Evolutionary conservation across 176 grass and related monocot genomes (phyloP).

Genomic region (Tillandsia leiboldiana): DNA sequence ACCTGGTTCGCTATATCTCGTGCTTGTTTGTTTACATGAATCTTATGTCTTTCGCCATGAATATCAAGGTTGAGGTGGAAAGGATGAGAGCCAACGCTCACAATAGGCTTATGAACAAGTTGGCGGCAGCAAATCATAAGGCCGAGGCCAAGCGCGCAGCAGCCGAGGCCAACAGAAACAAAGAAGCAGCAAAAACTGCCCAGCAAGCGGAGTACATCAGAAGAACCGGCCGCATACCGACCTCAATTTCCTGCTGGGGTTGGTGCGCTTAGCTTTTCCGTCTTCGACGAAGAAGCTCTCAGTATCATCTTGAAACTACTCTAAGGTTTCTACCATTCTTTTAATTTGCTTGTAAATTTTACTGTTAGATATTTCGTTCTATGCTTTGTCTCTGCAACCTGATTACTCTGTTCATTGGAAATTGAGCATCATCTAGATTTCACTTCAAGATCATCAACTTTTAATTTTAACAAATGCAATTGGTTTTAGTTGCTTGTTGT

Average conservation of each 20-base stretch:
- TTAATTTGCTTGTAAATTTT: neutral
- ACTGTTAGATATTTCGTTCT: no score
- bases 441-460: no score
- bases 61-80: conserved; percentile 70
- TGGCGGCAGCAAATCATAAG: conserved; percentile 50
- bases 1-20: no score
- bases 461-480: no score
- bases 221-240: conserved; percentile 62
- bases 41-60: neutral
- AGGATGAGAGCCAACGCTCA: conserved; percentile 66
- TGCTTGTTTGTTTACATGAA: no score
- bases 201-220: conserved; percentile 78
- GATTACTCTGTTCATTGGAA: no score
- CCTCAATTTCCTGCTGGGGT: conserved; percentile 58
- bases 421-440: no score
- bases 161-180: conserved; percentile 47
- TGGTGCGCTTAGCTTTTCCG: conserved; percentile 49
- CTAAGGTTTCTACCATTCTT: neutral
- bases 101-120: conserved; percentile 67
- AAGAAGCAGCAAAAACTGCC: conserved; percentile 35
- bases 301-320: no score
- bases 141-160: conserved; percentile 58
- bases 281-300: neutral
- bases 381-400: no score
- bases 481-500: no score